A percentile compares a stretch with the other conserved stretches of the same genome.
phyloP scores from a whole-genome alignment of 164 flowering plant species.

The Stephania japonica region DNA sequence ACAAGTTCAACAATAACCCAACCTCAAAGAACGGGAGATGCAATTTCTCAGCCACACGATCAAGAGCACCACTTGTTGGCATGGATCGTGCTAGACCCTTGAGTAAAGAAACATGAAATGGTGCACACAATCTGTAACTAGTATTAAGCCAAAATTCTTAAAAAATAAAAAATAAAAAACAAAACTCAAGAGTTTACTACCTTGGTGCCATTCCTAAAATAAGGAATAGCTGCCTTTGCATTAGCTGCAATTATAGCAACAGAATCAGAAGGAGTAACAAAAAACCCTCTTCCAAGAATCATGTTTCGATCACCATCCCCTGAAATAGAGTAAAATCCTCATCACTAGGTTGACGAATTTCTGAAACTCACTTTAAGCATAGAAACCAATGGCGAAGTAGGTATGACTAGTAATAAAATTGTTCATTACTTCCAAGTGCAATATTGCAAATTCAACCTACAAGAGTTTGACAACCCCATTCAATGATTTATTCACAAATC shows the following conservation, averaged over 20 bases:
- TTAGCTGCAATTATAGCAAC: slow-evolving; percentile 97
- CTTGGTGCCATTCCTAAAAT: slow-evolving; percentile 78
- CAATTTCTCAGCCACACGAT: slow-evolving; percentile 81
- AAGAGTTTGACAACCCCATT: too few species aligned
- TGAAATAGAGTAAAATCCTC: slow-evolving; percentile 20
- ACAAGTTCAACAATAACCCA: slow-evolving; percentile 2
- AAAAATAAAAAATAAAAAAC: not conserved
- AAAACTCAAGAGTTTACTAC: slow-evolving; percentile 27
- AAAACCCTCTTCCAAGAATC: slow-evolving; percentile 79
- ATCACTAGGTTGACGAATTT: slow-evolving; percentile 1
- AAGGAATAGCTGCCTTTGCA: slow-evolving; percentile 90
- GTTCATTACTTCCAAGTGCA: not conserved
- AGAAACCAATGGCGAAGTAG: slow-evolving; percentile 3
- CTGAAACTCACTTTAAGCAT: not conserved
- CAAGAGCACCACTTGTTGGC: slow-evolving; percentile 99
- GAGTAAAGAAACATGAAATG: not conserved
- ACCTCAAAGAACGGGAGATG: slow-evolving; percentile 95
- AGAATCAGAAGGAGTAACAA: slow-evolving; percentile 97
- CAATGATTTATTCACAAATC: too few species aligned
- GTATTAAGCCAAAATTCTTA: not conserved
- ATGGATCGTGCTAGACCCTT: slow-evolving; percentile 98
- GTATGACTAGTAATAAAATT: not conserved
- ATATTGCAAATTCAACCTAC: too few species aligned
- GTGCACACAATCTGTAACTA: not conserved
- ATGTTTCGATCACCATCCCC: slow-evolving; percentile 99